Conservation (phyloP, 768 basidiomycete species). For the Cyathus striatus region DNA sequence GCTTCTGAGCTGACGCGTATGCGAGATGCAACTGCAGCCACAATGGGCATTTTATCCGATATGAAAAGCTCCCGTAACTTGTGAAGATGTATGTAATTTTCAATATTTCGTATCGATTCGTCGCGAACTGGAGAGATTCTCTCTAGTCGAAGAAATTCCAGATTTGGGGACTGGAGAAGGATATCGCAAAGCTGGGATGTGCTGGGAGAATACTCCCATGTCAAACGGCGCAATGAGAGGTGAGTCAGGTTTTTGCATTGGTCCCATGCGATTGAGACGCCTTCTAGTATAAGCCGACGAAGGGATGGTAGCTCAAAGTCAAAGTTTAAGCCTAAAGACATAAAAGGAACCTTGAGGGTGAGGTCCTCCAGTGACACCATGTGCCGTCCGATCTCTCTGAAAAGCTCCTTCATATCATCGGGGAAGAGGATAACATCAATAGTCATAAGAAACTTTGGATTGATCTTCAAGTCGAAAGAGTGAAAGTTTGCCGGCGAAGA, state of each 20-base stretch:
- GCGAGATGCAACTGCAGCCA: conserved; percentile 18
- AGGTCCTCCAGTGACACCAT: conserved; percentile 23
- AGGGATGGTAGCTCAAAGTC: conserved; percentile 21
- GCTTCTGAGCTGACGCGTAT: conserved; percentile 15
- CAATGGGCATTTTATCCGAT: conserved; percentile 16
- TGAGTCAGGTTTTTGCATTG: conserved; percentile 23
- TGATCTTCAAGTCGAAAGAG: conserved; percentile 17
- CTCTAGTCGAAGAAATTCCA: conserved; percentile 27
- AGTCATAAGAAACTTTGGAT: conserved; percentile 22
- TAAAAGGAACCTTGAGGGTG: conserved; percentile 26
- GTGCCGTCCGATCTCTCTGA: conserved; percentile 18
- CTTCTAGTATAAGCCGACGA: conserved; percentile 25
- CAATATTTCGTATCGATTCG: background rate
- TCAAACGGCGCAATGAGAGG: conserved; percentile 27
- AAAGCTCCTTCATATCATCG: conserved; percentile 24
- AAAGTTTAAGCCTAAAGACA: conserved; percentile 17
- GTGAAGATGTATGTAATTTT: conserved; percentile 11
- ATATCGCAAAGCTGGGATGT: conserved; percentile 25
- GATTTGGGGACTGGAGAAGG: conserved; percentile 23
- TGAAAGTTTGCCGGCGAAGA: conserved; percentile 19
- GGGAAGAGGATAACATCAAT: conserved; percentile 33
- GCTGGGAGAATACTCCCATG: conserved; percentile 23
- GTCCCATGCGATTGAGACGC: conserved; percentile 30
- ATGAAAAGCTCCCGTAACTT: conserved; percentile 24
- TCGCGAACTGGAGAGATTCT: conserved; percentile 15